Base-by-base conservation (phyloP, 495 filamentous ascomycete genomes). In the Penicillium nucicola region DNA sequence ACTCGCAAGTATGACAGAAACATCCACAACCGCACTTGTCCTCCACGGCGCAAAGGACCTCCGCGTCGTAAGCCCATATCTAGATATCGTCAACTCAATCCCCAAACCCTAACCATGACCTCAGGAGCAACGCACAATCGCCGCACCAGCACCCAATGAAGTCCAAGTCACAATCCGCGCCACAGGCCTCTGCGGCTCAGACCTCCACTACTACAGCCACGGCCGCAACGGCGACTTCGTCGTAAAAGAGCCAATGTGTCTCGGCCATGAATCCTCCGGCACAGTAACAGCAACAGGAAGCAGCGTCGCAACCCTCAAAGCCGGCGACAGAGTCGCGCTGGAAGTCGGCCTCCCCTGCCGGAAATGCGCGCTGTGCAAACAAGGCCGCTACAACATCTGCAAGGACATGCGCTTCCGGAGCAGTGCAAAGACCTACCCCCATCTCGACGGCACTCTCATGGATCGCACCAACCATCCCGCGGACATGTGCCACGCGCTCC, bases 381-480 rank as follows among this genome's bases (percentile, higher is more conserved):
- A 75, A 37, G 86, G 86, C 20, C 77, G 89, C 43, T 93, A 95
- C 66, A 96, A 95, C 67, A 88, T 96, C 71, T 96, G 90, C 76
- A 74, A 77, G n/a, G 66, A 70, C 9, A 85, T 96, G 81, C 75
- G 72, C 41, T 96, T 95, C 69, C 76, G 88, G 39, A 86, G 83
- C 61, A 88, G 84, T 39, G 90, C 89, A 13, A 92, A 91, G 70
- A 67, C 74, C 23, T 85, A 84, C 66, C 87, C 88, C 3, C 89
- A 95, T 57, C 77, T 82, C 17, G 89, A 95, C 70, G 89, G 90
- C 13, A 95, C 89, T 11, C 73, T 95, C 40, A 89, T 92, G 74
- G 84, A 87, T 50, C 75, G 78, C 48, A 84, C 92, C 32, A 88
- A 86, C 61, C 88, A 91, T 61, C 88, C 88, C 0, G 87, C 84